Conservation (phyloP, 768 basidiomycete species). For the Suillus subalutaceus region DNA sequence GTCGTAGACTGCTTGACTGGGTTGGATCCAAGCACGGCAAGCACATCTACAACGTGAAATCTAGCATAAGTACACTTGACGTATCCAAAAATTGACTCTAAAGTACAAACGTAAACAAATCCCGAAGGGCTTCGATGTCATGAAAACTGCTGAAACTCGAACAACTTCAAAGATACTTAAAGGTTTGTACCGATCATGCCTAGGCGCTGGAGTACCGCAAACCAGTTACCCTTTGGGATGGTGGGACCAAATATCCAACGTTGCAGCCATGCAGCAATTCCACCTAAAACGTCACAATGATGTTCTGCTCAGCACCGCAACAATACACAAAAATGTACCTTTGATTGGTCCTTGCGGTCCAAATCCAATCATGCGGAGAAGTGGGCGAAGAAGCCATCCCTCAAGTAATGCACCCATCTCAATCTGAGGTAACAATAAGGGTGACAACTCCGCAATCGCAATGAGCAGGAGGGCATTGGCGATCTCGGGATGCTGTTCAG, state of each 20-base stretch:
- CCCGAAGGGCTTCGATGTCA: neutral
- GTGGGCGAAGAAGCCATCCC: conserved; percentile 30
- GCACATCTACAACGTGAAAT: neutral
- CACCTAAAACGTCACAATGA: neutral
- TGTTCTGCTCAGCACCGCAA: neutral
- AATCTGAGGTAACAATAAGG: conserved; percentile 5
- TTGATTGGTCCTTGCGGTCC: conserved; percentile 35
- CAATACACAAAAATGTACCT: conserved; percentile 23
- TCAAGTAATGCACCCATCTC: neutral
- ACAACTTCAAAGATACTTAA: neutral
- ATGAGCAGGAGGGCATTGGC: conserved; percentile 26
- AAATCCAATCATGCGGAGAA: conserved; percentile 40
- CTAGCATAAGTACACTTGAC: neutral
- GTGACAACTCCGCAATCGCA: conserved; percentile 9
- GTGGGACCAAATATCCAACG: neutral
- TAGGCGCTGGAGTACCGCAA: neutral
- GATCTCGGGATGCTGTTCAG: conserved; percentile 39
- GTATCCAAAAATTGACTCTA: neutral
- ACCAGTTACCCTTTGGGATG: neutral
- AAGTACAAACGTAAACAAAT: neutral
- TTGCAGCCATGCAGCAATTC: neutral
- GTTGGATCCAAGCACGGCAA: neutral
- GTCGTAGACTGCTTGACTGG: no score
- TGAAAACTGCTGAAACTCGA: neutral
- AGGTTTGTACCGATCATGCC: neutral